These are phyloP conservation scores for Climacium dendroides DNA, from an alignment of 225 moss, liverwort and hornwort species.

Conservation along the genomic window DNA sequence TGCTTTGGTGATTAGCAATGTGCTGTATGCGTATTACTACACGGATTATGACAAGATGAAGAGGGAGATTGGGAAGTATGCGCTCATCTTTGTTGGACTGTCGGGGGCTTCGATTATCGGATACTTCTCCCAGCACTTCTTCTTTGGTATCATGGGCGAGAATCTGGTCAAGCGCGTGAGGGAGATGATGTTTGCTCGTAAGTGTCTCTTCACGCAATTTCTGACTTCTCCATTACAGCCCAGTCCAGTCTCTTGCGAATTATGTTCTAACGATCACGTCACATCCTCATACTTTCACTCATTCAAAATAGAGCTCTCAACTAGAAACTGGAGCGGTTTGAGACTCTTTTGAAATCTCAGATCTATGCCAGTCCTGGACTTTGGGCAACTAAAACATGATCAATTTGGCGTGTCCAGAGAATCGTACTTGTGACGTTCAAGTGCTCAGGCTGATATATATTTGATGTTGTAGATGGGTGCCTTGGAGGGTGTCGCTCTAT, in stretches of 20 bases:
- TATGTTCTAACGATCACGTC: not conserved
- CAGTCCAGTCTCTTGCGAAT: not conserved
- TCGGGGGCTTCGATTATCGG: not conserved
- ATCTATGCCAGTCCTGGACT: not conserved
- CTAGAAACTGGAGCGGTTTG: not conserved
- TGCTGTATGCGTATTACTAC: slow-evolving; percentile 31
- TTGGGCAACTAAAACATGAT: not conserved
- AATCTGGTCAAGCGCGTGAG: slow-evolving; percentile 52
- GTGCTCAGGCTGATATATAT: not conserved
- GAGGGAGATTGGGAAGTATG: slow-evolving; percentile 11
- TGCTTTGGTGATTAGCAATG: slow-evolving; percentile 30
- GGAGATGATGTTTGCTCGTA: slow-evolving; percentile 50
- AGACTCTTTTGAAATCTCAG: not conserved
- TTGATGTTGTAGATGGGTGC: not conserved
- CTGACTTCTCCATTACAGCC: not conserved
- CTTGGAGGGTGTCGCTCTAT: not conserved
- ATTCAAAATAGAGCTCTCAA: not conserved
- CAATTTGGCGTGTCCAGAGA: not conserved
- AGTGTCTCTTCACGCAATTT: not conserved
- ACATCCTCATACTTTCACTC: not conserved
- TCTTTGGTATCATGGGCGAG: slow-evolving; percentile 56
- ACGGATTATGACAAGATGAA: slow-evolving; percentile 1
- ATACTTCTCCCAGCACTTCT: slow-evolving; percentile 42
- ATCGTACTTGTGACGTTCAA: not conserved
- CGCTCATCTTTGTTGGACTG: slow-evolving; percentile 25